Conservation (phyloP, 2,329 filamentous ascomycete genomes). For the Alternaria novae-zelandiae region DNA sequence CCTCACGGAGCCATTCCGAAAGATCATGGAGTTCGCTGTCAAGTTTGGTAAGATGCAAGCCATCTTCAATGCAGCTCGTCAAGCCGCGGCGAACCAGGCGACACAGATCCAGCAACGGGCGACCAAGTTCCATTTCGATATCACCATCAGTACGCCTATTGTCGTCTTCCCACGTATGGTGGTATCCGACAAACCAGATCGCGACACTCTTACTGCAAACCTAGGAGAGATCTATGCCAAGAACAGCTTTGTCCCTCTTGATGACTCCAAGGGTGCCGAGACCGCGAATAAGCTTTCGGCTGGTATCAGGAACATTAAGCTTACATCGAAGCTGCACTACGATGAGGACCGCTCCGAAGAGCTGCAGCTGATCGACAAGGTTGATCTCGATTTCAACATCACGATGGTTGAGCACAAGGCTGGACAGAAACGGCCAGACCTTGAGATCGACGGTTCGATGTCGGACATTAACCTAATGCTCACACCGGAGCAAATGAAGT, state of each 20-base stretch:
- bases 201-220: conserved; percentile 89
- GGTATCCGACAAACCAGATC: conserved; percentile 69
- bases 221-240: conserved; percentile 96
- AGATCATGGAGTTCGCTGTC: conserved; percentile 96
- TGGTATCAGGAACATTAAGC: conserved; percentile 87
- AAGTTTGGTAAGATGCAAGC: conserved; percentile 99
- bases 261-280: conserved; percentile 74
- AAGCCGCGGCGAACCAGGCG: conserved; percentile 92
- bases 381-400: conserved; percentile 91
- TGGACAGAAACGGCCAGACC: conserved; percentile 81
- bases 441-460: conserved; percentile 89
- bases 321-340: conserved; percentile 91
- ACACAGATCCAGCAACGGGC: conserved; percentile 91
- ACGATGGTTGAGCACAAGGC: conserved; percentile 86
- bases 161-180: conserved; percentile 88
- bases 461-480: conserved; percentile 90
- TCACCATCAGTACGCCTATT: conserved; percentile 93
- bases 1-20: conserved; percentile 93
- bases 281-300: conserved; percentile 89
- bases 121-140: conserved; percentile 90
- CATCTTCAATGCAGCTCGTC: conserved; percentile 94
- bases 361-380: conserved; percentile 94
- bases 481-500: conserved; percentile 89
- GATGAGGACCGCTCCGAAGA: conserved; percentile 75
- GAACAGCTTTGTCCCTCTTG: conserved; percentile 86